Percentiles rank a stretch among this genome's conserved stretches.
Conservation (phyloP, 495 filamentous ascomycete genomes). For the Neurospora sp. region DNA sequence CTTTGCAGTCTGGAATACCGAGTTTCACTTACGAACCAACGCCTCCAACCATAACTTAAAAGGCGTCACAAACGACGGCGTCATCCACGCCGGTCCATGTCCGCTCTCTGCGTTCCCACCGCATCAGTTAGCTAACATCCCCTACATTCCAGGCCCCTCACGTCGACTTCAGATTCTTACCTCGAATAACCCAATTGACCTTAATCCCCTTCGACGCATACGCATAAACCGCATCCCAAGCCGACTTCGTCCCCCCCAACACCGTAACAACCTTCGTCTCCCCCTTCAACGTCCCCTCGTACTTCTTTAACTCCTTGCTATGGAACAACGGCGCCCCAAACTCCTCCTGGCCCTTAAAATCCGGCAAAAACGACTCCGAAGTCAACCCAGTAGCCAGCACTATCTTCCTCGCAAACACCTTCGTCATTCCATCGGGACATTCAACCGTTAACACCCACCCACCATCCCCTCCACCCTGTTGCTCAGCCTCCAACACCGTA, state of each 20-base stretch:
- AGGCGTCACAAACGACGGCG: slow-evolving; percentile 41
- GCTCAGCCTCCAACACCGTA: slow-evolving; percentile 43
- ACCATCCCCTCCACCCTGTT: slow-evolving; percentile 22
- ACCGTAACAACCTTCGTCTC: slow-evolving; percentile 42
- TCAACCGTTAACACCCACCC: slow-evolving; percentile 34
- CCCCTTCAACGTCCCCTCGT: slow-evolving; percentile 17
- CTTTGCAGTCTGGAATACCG: too few relatives aligned
- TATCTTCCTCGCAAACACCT: slow-evolving; percentile 21
- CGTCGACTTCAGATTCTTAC: slow-evolving; percentile 14
- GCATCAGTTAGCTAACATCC: background rate
- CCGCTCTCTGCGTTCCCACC: slow-evolving; percentile 42
- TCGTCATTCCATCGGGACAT: background rate
- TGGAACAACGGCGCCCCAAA: slow-evolving; percentile 53
- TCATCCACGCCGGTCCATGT: slow-evolving; percentile 65
- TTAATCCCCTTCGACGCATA: slow-evolving; percentile 53
- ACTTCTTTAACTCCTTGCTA: slow-evolving; percentile 40
- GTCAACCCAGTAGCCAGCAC: slow-evolving; percentile 30
- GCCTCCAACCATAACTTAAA: slow-evolving; percentile 41
- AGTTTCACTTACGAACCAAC: slow-evolving; percentile 42
- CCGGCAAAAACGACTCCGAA: slow-evolving; percentile 29
- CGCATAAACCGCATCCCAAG: slow-evolving; percentile 65
- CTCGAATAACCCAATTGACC: slow-evolving; percentile 71
- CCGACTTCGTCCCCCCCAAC: slow-evolving; percentile 65
- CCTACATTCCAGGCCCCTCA: background rate
- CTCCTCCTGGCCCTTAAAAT: slow-evolving; percentile 25